A percentile compares a stretch with the other conserved stretches of the same genome.
Evolutionary conservation across 1,139 yeast species (phyloP).

Genomic region (Candida labiduridarum): DNA sequence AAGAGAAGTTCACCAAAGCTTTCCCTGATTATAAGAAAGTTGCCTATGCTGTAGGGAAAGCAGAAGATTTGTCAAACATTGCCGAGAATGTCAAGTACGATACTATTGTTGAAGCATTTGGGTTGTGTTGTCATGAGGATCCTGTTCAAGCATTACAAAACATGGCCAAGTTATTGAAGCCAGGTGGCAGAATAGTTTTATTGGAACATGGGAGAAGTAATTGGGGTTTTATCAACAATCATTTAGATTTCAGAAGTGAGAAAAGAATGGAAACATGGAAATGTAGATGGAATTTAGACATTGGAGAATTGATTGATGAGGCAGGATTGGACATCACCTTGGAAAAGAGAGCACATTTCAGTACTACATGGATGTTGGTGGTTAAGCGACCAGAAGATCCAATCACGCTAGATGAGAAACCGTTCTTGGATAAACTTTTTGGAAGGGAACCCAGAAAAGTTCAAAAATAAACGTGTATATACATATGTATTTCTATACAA

Average conservation of each 20-base stretch:
- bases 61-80: constrained; percentile 73
- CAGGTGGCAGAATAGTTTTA: constrained; percentile 87
- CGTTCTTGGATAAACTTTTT: constrained; percentile 45
- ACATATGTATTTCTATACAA: neutral
- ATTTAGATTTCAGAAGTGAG: constrained; percentile 81
- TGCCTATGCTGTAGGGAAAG: constrained; percentile 89
- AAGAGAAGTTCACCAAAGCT: constrained; percentile 66
- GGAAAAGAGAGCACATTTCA: constrained; percentile 81
- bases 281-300: constrained; percentile 95
- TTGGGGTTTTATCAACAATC: constrained; percentile 74
- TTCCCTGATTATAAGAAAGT: constrained; percentile 71
- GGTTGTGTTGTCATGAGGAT: constrained; percentile 92
- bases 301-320: constrained; percentile 79
- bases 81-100: constrained; percentile 70
- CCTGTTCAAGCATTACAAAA: constrained; percentile 81
- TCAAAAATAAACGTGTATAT: constrained; percentile 13
- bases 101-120: constrained; percentile 91
- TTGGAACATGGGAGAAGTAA: constrained; percentile 92
- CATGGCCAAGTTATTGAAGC: constrained; percentile 71
- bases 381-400: constrained; percentile 74
- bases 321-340: constrained; percentile 84
- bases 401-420: constrained; percentile 42
- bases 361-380: constrained; percentile 89
- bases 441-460: constrained; percentile 28
- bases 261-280: constrained; percentile 92